Evolutionary conservation across 352 stramenopile genomes (phyloP), one percentile per base, ranked within the genome.

Genomic region (Phytopythium aichiense): DNA sequence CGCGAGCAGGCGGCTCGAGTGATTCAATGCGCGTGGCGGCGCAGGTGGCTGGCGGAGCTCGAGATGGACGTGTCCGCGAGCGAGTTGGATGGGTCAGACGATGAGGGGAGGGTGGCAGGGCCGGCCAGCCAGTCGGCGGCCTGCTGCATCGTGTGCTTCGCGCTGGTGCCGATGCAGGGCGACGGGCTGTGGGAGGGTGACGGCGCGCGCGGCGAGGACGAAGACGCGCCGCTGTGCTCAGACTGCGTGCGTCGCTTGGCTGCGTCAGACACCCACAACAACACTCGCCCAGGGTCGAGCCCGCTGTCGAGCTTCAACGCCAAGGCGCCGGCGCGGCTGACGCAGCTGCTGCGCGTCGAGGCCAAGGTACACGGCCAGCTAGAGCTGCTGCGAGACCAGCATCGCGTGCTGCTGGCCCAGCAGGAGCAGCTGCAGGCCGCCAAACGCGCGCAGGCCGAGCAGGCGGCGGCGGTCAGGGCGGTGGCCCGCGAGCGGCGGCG

Each of bases 311-410:
- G 33, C 33, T 1, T 18, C 28, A 58, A 33, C 35, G 37, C 56
- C 28, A 48, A 52, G 15, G 23, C 31, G 46, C 52, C 87, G 51
- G 68, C 79, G 3, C 87, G 82, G 45, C 63, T 87, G 23, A 80
- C 67, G 53, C 52, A 73, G 16, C 68, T 89, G 6, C 69, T 85
- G 49, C 79, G 84, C 56, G 77, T 71, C 2, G 76, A 89, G 50
- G 76, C 74, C 28, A 79, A 81, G 60, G 85, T 78, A 45, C 72
- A 85, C 25, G 68, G 77, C 22, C 80, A 89, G 56, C 58, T 89
- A 7, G 55, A 74, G 49, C 30, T 80, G n/a, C 61, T 89, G 13
- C 64, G 71, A 1, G 59, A 65, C 35, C 76, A 85, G 43, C 76
- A 83, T 53, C 68, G 78, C 35, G 38, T 79, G 28, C 74, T 89